Percentiles rank a stretch among this genome's conserved stretches.
These are phyloP conservation scores for Ophiostoma ips DNA, from an alignment of 2,329 filamentous ascomycete genomes.

Conservation along the genomic window DNA sequence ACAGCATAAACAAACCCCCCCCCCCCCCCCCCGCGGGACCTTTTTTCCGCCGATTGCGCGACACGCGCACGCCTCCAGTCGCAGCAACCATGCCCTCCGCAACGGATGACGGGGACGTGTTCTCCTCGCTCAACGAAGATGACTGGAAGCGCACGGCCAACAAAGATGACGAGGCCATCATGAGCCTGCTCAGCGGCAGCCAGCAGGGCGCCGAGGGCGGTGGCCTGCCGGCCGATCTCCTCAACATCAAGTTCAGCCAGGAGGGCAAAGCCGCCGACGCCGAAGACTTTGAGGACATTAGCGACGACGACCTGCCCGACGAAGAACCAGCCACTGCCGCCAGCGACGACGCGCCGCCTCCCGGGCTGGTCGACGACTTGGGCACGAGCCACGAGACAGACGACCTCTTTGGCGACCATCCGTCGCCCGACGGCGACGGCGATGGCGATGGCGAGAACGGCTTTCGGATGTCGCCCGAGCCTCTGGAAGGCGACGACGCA, in stretches of 20 bases:
- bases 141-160: conserved; percentile 31
- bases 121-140: conserved; percentile 19
- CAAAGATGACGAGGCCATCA: conserved; percentile 35
- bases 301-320: conserved; percentile 82
- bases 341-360: conserved; percentile 35
- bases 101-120: no score
- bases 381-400: conserved; percentile 44
- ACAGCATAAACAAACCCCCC: no score
- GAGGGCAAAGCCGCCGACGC: conserved; percentile 84
- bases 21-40: no score
- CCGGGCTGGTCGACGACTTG: conserved; percentile 27
- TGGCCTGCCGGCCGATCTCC: conserved; percentile 27
- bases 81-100: no score
- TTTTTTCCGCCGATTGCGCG: no score
- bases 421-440: conserved; percentile 26
- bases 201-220: conserved; percentile 24
- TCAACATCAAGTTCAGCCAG: conserved; percentile 37
- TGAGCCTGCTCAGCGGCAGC: conserved; percentile 29
- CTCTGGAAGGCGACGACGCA: conserved; percentile 21
- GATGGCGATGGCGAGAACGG: conserved; percentile 19
- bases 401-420: conserved; percentile 55
- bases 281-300: conserved; percentile 77
- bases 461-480: conserved; percentile 20
- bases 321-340: conserved; percentile 42
- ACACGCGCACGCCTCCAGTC: no score